Evolutionary conservation across 2,329 filamentous ascomycete genomes (phyloP).

Genomic region (Curvularia sp.): DNA sequence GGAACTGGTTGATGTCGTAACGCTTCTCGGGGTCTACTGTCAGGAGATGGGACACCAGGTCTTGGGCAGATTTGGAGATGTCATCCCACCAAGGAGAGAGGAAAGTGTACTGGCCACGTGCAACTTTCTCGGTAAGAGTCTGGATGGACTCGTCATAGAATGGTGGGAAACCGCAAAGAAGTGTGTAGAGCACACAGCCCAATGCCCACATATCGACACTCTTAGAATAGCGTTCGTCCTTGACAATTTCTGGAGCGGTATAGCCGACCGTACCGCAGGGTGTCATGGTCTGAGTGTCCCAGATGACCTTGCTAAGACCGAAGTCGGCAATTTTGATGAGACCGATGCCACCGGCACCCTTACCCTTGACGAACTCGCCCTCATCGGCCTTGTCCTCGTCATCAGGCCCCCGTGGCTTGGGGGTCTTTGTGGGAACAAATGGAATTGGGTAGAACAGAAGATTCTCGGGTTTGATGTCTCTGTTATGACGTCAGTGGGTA

Average conservation of each 20-base stretch:
- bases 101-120: constrained; percentile 95
- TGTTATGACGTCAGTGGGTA: constrained; percentile 57
- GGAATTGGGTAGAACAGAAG: constrained; percentile 89
- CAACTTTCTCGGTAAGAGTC: constrained; percentile 95
- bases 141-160: constrained; percentile 99
- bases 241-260: constrained; percentile 97
- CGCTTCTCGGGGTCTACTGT: constrained; percentile 95
- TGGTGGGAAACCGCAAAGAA: constrained; percentile 95
- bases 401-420: constrained; percentile 81
- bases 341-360: constrained; percentile 89
- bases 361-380: constrained; percentile 84
- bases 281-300: constrained; percentile 98
- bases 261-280: constrained; percentile 99
- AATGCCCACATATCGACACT: constrained; percentile 99
- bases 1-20: constrained; percentile 90
- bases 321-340: constrained; percentile 98
- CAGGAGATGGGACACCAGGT: constrained; percentile 89
- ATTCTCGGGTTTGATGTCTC: constrained; percentile 98
- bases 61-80: constrained; percentile 92
- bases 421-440: constrained; percentile 78
- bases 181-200: constrained; percentile 93
- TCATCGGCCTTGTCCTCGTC: constrained; percentile 98
- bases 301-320: constrained; percentile 95
- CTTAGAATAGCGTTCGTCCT: constrained; percentile 98
- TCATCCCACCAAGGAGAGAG: constrained; percentile 99